Conservation (phyloP, 108 stramenopile genomes). For the Pseudonitzschia multiseries region DNA sequence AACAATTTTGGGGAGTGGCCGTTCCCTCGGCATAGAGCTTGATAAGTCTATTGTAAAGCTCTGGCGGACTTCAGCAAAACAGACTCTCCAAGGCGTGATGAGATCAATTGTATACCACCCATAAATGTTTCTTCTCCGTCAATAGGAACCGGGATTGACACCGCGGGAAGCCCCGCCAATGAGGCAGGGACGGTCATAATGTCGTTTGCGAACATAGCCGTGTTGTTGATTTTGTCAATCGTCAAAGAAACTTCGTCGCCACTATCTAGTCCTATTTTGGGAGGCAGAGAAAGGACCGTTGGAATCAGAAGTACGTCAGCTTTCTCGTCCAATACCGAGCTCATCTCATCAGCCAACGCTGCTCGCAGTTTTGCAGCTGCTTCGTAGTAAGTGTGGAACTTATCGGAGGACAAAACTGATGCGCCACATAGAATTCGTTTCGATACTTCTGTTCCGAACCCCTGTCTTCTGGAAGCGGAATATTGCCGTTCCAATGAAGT, state of each 20-base stretch:
- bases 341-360: conserved; percentile 58
- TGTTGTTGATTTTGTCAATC: conserved; percentile 44
- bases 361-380: conserved; percentile 79
- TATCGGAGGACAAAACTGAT: conserved; percentile 80
- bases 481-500: conserved; percentile 71
- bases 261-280: conserved; percentile 32
- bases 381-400: conserved; percentile 87
- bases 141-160: conserved; percentile 64
- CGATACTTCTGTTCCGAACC: conserved; percentile 84
- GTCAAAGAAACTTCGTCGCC: conserved; percentile 13
- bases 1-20: no score
- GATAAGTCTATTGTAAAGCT: conserved; percentile 11
- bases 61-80: conserved; percentile 47
- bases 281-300: conserved; percentile 67
- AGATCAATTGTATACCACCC: conserved; percentile 52
- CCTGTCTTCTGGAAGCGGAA: conserved; percentile 55
- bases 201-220: conserved; percentile 86
- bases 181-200: conserved; percentile 89
- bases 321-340: conserved; percentile 44
- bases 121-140: conserved; percentile 17
- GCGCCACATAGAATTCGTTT: conserved; percentile 83
- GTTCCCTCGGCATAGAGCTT: neutral
- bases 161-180: conserved; percentile 79
- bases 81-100: conserved; percentile 48
- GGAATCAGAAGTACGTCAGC: conserved; percentile 83